These are phyloP conservation scores for Cotoneaster glaucophyllus DNA, from an alignment of 306 rosid species.

Conservation along the genomic window DNA sequence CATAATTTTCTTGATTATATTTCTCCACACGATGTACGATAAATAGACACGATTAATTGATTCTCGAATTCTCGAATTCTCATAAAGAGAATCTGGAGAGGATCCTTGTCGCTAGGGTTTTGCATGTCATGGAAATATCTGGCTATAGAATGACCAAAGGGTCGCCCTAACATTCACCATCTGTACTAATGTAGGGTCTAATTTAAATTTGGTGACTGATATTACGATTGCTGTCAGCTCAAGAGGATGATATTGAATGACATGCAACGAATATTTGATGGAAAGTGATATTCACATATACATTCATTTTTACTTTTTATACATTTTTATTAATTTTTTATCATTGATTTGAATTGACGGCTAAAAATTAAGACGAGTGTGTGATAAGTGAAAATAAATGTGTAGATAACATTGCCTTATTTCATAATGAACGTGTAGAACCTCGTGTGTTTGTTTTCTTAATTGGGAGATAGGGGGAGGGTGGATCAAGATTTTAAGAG, in stretches of 20 bases:
- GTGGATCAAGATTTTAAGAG: not conserved
- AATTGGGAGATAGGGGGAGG: not conserved
- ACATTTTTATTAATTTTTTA: too few relatives aligned
- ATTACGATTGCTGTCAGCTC: not conserved
- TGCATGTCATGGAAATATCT: slow-evolving; percentile 1
- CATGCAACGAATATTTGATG: not conserved
- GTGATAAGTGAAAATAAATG: too few relatives aligned
- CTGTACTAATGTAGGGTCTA: slow-evolving; percentile 6
- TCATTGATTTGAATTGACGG: too few relatives aligned
- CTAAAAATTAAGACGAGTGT: too few relatives aligned
- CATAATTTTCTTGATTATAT: too few relatives aligned
- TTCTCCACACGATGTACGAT: too few relatives aligned
- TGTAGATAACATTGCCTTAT: too few relatives aligned
- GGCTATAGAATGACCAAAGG: not conserved
- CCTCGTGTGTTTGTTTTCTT: not conserved
- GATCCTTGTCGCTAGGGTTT: not conserved
- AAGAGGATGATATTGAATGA: not conserved
- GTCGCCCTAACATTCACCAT: not conserved
- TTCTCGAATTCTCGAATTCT: too few relatives aligned
- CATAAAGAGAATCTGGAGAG: too few relatives aligned
- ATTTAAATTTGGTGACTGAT: not conserved
- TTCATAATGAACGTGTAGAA: not conserved
- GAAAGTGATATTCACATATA: too few relatives aligned
- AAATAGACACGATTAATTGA: too few relatives aligned
- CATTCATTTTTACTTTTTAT: too few relatives aligned